Evolutionary conservation across 2,329 filamentous ascomycete genomes (phyloP).

Genomic region (Colletotrichum euphorbiae): DNA sequence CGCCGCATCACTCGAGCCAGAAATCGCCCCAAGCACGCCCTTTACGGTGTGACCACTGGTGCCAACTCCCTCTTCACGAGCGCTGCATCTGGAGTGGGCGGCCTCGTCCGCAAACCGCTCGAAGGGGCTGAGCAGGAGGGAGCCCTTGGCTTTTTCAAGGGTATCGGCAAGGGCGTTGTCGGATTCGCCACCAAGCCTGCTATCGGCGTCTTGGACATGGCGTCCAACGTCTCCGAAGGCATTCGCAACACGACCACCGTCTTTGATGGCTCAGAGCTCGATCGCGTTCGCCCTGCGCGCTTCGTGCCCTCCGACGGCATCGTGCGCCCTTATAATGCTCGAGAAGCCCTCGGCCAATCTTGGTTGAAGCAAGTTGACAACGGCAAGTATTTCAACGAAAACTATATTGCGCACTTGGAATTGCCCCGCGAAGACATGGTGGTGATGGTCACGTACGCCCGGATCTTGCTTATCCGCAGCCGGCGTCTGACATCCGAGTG

Average conservation of each 20-base stretch:
- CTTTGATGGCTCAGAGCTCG: constrained; percentile 93
- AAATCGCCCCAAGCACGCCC: constrained; percentile 95
- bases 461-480: constrained; percentile 90
- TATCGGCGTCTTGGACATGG: constrained; percentile 95
- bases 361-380: constrained; percentile 99
- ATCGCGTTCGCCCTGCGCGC: constrained; percentile 91
- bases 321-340: constrained; percentile 92
- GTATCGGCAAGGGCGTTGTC: constrained; percentile 92
- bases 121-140: constrained; percentile 97
- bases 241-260: constrained; percentile 99
- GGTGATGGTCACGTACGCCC: constrained; percentile 86
- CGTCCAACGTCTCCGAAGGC: constrained; percentile 95
- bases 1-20: constrained; percentile 92
- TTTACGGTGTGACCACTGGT: constrained; percentile 95
- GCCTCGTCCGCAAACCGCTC: constrained; percentile 90
- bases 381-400: constrained; percentile 96
- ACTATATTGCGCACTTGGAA: constrained; percentile 96
- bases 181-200: constrained; percentile 97
- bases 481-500: constrained; percentile 90
- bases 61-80: constrained; percentile 95
- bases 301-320: constrained; percentile 95
- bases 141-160: constrained; percentile 94
- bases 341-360: constrained; percentile 95
- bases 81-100: constrained; percentile 92
- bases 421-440: constrained; percentile 89